These are phyloP conservation scores for Saccharomycopsis fibuligera DNA, from an alignment of 805 yeast species.

Conservation along the genomic window DNA sequence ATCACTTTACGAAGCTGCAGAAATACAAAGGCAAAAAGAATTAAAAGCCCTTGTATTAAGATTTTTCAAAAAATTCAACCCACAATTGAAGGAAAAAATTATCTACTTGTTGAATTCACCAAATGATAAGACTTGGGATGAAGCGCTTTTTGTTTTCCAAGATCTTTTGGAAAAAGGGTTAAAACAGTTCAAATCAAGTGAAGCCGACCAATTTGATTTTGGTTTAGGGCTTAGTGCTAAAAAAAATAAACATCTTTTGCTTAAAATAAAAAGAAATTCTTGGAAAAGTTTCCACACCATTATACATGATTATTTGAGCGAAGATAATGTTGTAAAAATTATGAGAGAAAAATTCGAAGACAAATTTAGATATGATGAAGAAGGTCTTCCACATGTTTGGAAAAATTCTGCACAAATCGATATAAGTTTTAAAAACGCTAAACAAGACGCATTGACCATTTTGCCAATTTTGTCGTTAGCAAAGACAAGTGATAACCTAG, in stretches of 20 bases:
- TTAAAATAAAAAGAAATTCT: conserved; percentile 43
- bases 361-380: conserved; percentile 71
- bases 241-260: conserved; percentile 36
- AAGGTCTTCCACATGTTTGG: conserved; percentile 81
- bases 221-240: conserved; percentile 50
- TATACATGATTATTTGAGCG: conserved; percentile 55
- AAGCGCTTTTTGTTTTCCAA: conserved; percentile 40
- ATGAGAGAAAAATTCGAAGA: conserved; percentile 80
- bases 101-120: conserved; percentile 46
- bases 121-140: conserved; percentile 53
- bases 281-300: conserved; percentile 62
- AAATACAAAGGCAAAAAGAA: conserved; percentile 34
- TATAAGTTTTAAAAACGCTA: conserved; percentile 52
- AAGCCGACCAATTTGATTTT: conserved; percentile 43
- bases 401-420: conserved; percentile 70
- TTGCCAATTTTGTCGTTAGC: conserved; percentile 60
- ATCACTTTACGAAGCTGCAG: conserved; percentile 27
- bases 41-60: conserved; percentile 37
- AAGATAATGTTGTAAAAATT: conserved; percentile 57
- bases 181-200: conserved; percentile 28
- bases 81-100: conserved; percentile 45
- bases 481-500: conserved; percentile 42
- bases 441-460: conserved; percentile 45
- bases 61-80: conserved; percentile 40
- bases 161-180: conserved; percentile 28